phyloP scores from a whole-genome alignment of 140 eudicot species.

The Cichorium intybus region DNA sequence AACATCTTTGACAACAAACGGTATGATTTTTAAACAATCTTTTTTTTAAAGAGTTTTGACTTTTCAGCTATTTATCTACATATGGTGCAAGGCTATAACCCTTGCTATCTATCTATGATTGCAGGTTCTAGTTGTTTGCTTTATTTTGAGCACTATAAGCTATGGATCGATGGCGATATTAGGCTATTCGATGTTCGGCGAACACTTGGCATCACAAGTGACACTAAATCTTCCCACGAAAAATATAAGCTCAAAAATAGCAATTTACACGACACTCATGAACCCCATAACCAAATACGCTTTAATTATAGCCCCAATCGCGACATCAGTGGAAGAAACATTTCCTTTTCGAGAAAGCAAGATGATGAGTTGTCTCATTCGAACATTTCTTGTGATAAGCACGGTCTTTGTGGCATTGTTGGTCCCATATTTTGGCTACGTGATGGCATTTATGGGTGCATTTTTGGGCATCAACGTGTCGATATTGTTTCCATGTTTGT shows the following conservation, averaged over 20 bases:
- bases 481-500: constrained; percentile 54
- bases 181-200: constrained; percentile 54
- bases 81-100: too few relatives aligned
- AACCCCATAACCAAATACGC: constrained; percentile 52
- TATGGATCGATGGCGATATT: constrained; percentile 46
- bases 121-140: constrained; percentile 52
- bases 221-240: constrained; percentile 44
- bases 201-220: constrained; percentile 34
- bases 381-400: constrained; percentile 45
- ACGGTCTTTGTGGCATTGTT: constrained; percentile 49
- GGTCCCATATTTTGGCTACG: constrained; percentile 55
- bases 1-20: too few relatives aligned
- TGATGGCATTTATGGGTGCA: constrained; percentile 60
- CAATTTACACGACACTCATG: constrained; percentile 44
- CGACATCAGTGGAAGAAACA: constrained; percentile 37
- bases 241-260: constrained; percentile 44
- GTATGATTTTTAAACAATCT: too few relatives aligned
- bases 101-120: not conserved
- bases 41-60: too few relatives aligned
- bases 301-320: constrained; percentile 34
- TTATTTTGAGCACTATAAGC: constrained; percentile 40
- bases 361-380: constrained; percentile 30
- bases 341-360: constrained; percentile 34
- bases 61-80: too few relatives aligned
- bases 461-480: constrained; percentile 52